Conservation (phyloP, 192 early-diverging fungal genomes). For the Pecoramyces ruminantium region DNA sequence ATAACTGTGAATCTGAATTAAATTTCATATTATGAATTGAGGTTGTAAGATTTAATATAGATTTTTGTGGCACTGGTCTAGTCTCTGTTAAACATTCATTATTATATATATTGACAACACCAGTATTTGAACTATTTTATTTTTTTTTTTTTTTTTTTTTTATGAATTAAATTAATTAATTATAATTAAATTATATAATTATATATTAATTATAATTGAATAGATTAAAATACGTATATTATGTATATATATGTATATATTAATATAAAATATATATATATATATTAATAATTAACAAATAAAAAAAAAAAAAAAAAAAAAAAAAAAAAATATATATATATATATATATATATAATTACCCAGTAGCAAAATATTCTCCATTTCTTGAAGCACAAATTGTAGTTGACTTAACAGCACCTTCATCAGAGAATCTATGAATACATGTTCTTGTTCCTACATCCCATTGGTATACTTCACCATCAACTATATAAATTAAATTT, state of each 20-base stretch:
- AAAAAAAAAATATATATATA: neutral
- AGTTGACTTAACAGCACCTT: constrained; percentile 61
- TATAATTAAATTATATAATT: too few species aligned
- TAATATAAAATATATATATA: neutral
- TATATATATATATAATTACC: constrained; percentile 25
- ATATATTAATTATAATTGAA: too few species aligned
- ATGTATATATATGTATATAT: neutral
- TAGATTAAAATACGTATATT: too few species aligned
- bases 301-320: neutral
- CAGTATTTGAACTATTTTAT: constrained; percentile 36
- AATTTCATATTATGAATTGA: constrained; percentile 52
- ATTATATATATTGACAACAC: constrained; percentile 85
- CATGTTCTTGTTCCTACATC: constrained; percentile 57
- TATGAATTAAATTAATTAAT: too few species aligned
- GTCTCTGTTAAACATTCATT: constrained; percentile 20
- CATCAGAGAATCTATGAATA: constrained; percentile 62
- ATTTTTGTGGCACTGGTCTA: constrained; percentile 49
- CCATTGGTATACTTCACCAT: constrained; percentile 83
- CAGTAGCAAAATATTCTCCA: constrained; percentile 62
- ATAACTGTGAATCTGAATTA: constrained; percentile 69
- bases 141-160: too few species aligned
- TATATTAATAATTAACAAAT: neutral
- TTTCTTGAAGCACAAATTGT: constrained; percentile 53
- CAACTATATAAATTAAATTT: constrained; percentile 9
- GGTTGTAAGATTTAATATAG: constrained; percentile 76